Conservation (phyloP, 2,329 filamentous ascomycete genomes). For the Beauveria scarabaeidicola region DNA sequence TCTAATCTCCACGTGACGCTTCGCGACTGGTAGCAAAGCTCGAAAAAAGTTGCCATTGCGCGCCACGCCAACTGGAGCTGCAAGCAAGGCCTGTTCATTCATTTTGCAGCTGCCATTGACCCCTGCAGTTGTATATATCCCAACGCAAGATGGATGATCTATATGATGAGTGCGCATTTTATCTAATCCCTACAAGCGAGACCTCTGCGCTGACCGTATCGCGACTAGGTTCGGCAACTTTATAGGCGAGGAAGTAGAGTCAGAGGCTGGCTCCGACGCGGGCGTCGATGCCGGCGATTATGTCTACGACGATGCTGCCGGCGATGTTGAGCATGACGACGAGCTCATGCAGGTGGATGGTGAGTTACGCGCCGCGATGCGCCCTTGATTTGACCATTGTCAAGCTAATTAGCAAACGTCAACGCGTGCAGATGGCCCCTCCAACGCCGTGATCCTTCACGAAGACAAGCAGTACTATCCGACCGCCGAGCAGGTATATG, state of each 20-base stretch:
- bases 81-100: constrained; percentile 6
- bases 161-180: constrained; percentile 71
- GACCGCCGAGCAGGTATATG: constrained; percentile 93
- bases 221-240: constrained; percentile 85
- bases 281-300: constrained; percentile 68
- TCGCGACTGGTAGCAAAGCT: neutral
- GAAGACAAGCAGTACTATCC: constrained; percentile 99
- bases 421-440: constrained; percentile 57
- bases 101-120: constrained; percentile 18
- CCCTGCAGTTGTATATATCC: constrained; percentile 10
- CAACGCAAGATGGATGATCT: constrained; percentile 72
- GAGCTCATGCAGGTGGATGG: constrained; percentile 92
- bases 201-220: constrained; percentile 2
- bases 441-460: constrained; percentile 94
- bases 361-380: constrained; percentile 26
- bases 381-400: constrained; percentile 7
- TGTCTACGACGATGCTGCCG: constrained; percentile 70
- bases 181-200: neutral
- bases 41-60: constrained; percentile 17
- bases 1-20: constrained; percentile 9
- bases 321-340: constrained; percentile 56
- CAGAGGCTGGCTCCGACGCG: constrained; percentile 76
- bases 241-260: constrained; percentile 82
- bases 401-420: constrained; percentile 19
- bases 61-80: neutral